Percentiles rank a stretch among this genome's conserved stretches.
Conservation (phyloP, 306 rosid species). For the Chamaecrista fasciculata region DNA sequence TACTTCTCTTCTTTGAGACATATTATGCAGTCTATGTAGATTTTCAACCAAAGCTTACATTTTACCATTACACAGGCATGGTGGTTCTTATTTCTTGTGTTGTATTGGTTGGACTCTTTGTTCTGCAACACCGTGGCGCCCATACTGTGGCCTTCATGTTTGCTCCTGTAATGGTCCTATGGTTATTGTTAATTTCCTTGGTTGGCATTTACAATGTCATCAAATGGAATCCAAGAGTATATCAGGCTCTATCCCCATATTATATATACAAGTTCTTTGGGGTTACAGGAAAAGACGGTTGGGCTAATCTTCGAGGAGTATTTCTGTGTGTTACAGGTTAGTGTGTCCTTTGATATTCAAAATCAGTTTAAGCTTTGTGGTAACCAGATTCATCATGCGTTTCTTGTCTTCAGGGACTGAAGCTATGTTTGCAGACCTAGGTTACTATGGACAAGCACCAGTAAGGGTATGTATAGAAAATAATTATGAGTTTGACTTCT, state of each 20-base stretch:
- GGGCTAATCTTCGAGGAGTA: conserved; percentile 76
- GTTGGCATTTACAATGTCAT: conserved; percentile 75
- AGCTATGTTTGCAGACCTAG: conserved; percentile 82
- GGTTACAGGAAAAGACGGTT: conserved; percentile 74
- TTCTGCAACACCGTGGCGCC: conserved; percentile 86
- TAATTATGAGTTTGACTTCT: conserved; percentile 28
- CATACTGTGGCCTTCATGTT: conserved; percentile 70
- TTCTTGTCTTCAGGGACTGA: conserved; percentile 67
- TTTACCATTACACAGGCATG: conserved; percentile 47
- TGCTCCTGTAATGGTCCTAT: conserved; percentile 67
- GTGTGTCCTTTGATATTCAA: conserved; percentile 22
- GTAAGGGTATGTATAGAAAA: conserved; percentile 60
- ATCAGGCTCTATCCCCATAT: conserved; percentile 81
- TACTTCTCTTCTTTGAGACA: conserved; percentile 8
- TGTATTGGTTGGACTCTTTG: conserved; percentile 60
- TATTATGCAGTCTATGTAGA: conserved; percentile 6
- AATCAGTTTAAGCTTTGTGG: conserved; percentile 17
- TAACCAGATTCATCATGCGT: conserved; percentile 30
- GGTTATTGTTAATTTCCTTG: conserved; percentile 61
- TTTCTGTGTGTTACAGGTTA: conserved; percentile 75
- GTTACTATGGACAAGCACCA: conserved; percentile 59
- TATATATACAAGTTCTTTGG: conserved; percentile 65
- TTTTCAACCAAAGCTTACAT: conserved; percentile 30
- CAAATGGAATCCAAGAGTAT: conserved; percentile 72
- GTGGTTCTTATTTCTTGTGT: conserved; percentile 60